Percentiles rank a stretch among this genome's conserved stretches.
Conservation (phyloP, 305 asterid species). For the Ilex paraguariensis region DNA sequence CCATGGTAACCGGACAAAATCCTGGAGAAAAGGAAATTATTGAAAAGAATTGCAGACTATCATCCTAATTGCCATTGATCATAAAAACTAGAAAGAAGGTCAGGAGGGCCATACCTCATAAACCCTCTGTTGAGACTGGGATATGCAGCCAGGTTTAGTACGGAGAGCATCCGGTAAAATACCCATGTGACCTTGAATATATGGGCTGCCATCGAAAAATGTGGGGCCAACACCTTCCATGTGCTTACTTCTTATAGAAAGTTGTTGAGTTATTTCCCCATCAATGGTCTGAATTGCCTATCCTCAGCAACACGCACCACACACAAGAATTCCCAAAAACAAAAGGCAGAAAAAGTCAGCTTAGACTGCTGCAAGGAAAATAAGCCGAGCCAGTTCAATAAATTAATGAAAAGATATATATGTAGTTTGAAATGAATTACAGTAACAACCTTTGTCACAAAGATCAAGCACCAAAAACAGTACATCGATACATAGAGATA, state of each 20-base stretch:
- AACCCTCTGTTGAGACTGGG: conserved; percentile 92
- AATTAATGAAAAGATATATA: too few species aligned
- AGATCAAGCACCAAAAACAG: too few species aligned
- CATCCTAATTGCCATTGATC: not conserved
- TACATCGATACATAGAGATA: not conserved
- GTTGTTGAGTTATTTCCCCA: conserved; percentile 82
- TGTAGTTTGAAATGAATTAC: too few species aligned
- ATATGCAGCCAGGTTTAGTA: conserved; percentile 91
- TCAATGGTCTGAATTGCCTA: conserved; percentile 97
- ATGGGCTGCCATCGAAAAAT: conserved; percentile 59
- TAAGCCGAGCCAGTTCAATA: not conserved
- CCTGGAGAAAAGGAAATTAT: conserved; percentile 32
- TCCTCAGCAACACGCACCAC: conserved; percentile 11
- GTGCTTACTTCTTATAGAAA: conserved; percentile 67
- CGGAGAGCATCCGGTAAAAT: conserved; percentile 91
- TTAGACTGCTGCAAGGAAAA: too few species aligned
- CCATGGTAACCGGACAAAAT: conserved; percentile 93
- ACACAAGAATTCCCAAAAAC: conserved; percentile 1
- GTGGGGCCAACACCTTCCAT: conserved; percentile 76
- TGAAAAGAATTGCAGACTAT: not conserved
- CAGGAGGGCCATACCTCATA: conserved; percentile 53
- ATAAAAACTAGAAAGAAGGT: not conserved
- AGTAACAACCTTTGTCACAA: too few species aligned
- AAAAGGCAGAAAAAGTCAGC: not conserved
- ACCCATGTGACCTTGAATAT: conserved; percentile 74